Conservation (phyloP, 495 filamentous ascomycete genomes). For the Aspergillus bertholletiae region DNA sequence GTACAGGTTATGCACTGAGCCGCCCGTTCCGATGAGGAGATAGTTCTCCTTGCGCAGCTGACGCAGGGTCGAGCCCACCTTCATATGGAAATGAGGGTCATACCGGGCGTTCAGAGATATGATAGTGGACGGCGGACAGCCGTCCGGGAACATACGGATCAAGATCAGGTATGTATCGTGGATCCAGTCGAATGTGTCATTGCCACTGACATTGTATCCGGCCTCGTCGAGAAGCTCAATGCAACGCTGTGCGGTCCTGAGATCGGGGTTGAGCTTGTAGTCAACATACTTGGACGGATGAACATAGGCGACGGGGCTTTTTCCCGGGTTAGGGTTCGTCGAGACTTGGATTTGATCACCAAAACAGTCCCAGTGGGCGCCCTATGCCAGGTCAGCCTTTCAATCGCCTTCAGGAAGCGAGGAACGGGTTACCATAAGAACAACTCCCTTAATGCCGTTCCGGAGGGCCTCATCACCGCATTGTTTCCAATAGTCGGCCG, state of each 20-base stretch:
- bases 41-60: slow-evolving; percentile 47
- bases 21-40: slow-evolving; percentile 58
- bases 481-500: slow-evolving; percentile 58
- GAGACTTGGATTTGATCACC: slow-evolving; percentile 50
- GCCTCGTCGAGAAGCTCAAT: slow-evolving; percentile 38
- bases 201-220: slow-evolving; percentile 48
- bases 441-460: slow-evolving; percentile 51
- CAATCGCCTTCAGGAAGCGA: too few relatives aligned
- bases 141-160: slow-evolving; percentile 58
- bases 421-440: slow-evolving; percentile 67
- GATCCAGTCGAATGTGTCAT: slow-evolving; percentile 58
- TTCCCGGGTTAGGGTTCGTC: slow-evolving; percentile 51
- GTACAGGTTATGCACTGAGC: slow-evolving; percentile 62
- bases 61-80: slow-evolving; percentile 49
- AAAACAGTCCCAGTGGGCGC: slow-evolving; percentile 57
- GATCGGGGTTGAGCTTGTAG: slow-evolving; percentile 54
- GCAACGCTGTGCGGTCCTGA: slow-evolving; percentile 41
- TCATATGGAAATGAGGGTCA: slow-evolving; percentile 59
- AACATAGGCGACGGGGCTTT: slow-evolving; percentile 57
- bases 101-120: slow-evolving; percentile 55
- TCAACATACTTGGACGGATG: slow-evolving; percentile 54
- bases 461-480: slow-evolving; percentile 57
- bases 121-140: slow-evolving; percentile 56
- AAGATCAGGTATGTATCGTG: slow-evolving; percentile 62
- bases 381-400: slow-evolving; percentile 32